Evolutionary conservation across 345 rosid species (phyloP).

Genomic region (Gossypium mustelinum): DNA sequence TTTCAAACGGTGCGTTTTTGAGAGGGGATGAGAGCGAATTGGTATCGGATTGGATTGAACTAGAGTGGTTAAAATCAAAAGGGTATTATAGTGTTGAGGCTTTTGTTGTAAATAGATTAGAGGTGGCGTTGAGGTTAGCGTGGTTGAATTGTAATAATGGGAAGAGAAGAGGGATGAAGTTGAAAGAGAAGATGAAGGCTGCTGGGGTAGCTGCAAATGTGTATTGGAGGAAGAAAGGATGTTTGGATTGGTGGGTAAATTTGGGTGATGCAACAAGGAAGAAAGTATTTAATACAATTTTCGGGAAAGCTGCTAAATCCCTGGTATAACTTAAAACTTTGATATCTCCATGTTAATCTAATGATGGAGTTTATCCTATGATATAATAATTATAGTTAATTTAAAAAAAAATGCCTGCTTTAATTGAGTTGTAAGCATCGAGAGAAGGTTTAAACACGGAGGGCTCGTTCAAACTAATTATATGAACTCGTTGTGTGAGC

Average conservation of each 20-base stretch:
- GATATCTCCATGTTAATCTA: background rate
- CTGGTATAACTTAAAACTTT: constrained; percentile 46
- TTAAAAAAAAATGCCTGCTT: background rate
- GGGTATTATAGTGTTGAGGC: constrained; percentile 83
- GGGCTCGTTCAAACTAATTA: background rate
- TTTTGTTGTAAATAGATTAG: constrained; percentile 76
- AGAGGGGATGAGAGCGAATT: constrained; percentile 71
- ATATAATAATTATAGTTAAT: background rate
- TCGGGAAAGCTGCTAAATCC: constrained; percentile 72
- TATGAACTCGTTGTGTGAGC: background rate
- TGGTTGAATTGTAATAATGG: constrained; percentile 67
- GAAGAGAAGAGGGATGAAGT: constrained; percentile 70
- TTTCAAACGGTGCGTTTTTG: constrained; percentile 65
- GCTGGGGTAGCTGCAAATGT: constrained; percentile 61
- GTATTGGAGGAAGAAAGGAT: constrained; percentile 90
- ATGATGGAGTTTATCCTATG: background rate
- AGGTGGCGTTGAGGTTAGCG: constrained; percentile 80
- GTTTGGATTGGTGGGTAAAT: constrained; percentile 81
- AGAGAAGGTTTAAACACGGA: background rate
- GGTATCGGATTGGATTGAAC: constrained; percentile 80
- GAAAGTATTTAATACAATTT: constrained; percentile 37
- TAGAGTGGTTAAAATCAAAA: constrained; percentile 76
- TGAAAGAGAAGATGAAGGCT: constrained; percentile 67
- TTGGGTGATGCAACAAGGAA: constrained; percentile 47
- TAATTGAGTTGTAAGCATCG: background rate